Conservation (phyloP, 202 grass and related monocot genomes). For the Schoenoplectus tabernaemontani region DNA sequence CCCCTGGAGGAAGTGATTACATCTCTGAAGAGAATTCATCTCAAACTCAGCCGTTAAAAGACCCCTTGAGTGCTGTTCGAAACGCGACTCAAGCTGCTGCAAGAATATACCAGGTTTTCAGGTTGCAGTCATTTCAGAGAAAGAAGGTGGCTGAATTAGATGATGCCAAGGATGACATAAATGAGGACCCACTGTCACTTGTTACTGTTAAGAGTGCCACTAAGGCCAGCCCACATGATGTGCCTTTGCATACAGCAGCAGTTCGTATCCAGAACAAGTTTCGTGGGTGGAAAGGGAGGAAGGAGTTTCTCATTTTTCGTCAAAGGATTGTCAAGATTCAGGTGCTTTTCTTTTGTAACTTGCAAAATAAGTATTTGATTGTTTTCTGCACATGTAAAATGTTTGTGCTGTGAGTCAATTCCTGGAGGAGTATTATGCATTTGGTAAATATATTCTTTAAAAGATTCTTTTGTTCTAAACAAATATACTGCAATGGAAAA, state of each 20-base stretch:
- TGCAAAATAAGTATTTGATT: not conserved
- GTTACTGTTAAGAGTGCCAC: slow-evolving; percentile 53
- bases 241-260: slow-evolving; percentile 62
- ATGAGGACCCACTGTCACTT: slow-evolving; percentile 69
- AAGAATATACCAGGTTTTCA: slow-evolving; percentile 95
- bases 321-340: slow-evolving; percentile 97
- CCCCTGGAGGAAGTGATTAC: not conserved
- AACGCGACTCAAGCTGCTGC: slow-evolving; percentile 96
- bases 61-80: slow-evolving; percentile 83
- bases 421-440: not conserved
- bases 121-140: slow-evolving; percentile 93
- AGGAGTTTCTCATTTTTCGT: slow-evolving; percentile 85
- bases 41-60: slow-evolving; percentile 59
- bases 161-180: slow-evolving; percentile 55
- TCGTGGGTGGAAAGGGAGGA: slow-evolving; percentile 96
- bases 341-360: slow-evolving; percentile 34
- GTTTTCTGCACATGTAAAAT: not conserved
- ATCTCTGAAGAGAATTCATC: not conserved
- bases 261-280: slow-evolving; percentile 97
- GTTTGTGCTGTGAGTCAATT: not conserved
- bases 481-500: not conserved
- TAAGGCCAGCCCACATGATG: slow-evolving; percentile 49
- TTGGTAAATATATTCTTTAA: not conserved
- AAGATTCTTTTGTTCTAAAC: not conserved
- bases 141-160: slow-evolving; percentile 81